phyloP scores from a whole-genome alignment of 2,329 filamentous ascomycete species.

The Nectriaceae sp. region DNA sequence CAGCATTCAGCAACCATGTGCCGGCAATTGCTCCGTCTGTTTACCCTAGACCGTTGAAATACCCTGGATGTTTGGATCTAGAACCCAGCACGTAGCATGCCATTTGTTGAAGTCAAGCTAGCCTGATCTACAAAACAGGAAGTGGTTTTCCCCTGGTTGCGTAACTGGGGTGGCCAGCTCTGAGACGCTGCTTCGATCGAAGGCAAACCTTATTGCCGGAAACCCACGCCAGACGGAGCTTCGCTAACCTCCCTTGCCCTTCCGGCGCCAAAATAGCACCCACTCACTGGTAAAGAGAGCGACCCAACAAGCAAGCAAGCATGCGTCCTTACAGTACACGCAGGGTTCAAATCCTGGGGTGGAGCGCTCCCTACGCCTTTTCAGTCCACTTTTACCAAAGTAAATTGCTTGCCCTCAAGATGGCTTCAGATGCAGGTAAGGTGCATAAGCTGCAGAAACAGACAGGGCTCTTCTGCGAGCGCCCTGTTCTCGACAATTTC shows the following conservation, averaged over 20 bases:
- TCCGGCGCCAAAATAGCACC: no score
- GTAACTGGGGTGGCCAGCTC: not conserved
- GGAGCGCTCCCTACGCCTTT: not conserved
- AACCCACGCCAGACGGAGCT: not conserved
- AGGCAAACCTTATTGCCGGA: not conserved
- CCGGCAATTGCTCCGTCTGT: not conserved
- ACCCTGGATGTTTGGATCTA: not conserved
- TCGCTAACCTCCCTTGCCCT: no score
- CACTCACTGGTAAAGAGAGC: no score
- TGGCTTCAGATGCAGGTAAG: not conserved
- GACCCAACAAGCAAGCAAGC: no score
- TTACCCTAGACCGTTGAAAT: not conserved
- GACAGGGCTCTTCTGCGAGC: not conserved
- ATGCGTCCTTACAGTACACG: no score
- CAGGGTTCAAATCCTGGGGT: not conserved
- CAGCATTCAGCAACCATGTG: not conserved
- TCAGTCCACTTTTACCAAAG: not conserved
- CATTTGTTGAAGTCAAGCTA: not conserved
- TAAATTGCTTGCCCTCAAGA: not conserved
- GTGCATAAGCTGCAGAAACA: not conserved
- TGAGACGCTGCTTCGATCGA: not conserved
- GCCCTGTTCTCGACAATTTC: not conserved
- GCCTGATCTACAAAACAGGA: not conserved
- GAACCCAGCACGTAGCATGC: not conserved
- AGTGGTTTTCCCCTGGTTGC: not conserved